Evolutionary conservation across 768 basidiomycete genomes (phyloP), one percentile per base, ranked within the genome.

Genomic region (Boletus rubescentipes): DNA sequence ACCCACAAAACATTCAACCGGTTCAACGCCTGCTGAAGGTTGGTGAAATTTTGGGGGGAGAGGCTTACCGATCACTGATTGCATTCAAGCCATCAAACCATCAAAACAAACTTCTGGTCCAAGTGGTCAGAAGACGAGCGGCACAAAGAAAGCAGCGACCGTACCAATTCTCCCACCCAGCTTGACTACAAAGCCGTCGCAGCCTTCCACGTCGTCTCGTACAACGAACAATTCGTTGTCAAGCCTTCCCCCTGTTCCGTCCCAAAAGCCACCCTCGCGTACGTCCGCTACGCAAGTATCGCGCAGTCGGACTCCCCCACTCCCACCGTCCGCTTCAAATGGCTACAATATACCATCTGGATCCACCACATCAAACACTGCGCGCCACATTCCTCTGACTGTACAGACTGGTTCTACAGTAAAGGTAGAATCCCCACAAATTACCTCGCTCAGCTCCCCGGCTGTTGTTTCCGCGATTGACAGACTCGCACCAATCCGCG

Each of bases 401-500:
- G 2, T 59, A 15, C 66, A 62, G 39, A 60, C 60, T 18, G 21
- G 51, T 14, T 30, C 58, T 12, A 21, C 9, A 7, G 46, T 60
- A 9, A 66, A 64, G 39, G 41, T 20, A 11, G 70, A 64, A 41
- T 60, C 68, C 34, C 56, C 51, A 6, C 55, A 54, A 41, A 41
- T 57, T 6, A 18, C 12, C 15, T 36, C 61, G 16, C 4, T 60
- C 35, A 59, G 51, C 21, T 57, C 59, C 11, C 46, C 60, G 14
- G 49, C 32, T 30, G 5, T 30, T 9, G 18, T 23, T 12, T 59
- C 58, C 3, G 51, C 45, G 4, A 11, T 41, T 29, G 69, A 70
- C 35, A 72, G 66, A 54, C 58, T 72, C 7, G 69, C 70, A 5
- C 69, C 69, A 20, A 70, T 70, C 54, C 69, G 69, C 26, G 70